Conservation (phyloP, 441 rosid species). For the Pelargonium myrrhifolium region DNA sequence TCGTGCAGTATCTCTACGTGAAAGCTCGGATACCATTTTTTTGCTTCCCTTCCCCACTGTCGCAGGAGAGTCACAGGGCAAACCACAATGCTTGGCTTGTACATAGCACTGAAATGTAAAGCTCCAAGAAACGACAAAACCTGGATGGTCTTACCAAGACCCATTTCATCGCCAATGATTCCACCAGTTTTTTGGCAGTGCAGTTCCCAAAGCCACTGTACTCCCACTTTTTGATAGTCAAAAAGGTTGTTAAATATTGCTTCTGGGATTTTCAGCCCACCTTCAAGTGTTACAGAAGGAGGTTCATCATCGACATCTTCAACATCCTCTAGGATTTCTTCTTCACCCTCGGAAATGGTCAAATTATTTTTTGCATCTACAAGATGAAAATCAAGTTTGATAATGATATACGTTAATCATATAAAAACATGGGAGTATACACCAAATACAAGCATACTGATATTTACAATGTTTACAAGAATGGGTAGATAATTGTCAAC, state of each 20-base stretch:
- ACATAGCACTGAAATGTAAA: conserved; percentile 83
- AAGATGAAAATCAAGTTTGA: conserved; percentile 20
- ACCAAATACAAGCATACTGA: background rate
- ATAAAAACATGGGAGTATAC: background rate
- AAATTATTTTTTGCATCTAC: conserved; percentile 34
- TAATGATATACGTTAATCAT: conserved; percentile 7
- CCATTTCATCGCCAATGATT: conserved; percentile 97
- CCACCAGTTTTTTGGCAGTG: conserved; percentile 99
- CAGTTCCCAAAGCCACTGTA: conserved; percentile 99
- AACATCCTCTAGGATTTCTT: conserved; percentile 44
- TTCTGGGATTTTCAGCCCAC: conserved; percentile 76
- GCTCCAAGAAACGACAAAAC: conserved; percentile 89
- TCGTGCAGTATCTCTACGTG: conserved; percentile 85
- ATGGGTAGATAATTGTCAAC: background rate
- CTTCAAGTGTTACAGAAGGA: conserved; percentile 62
- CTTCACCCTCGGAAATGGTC: conserved; percentile 44
- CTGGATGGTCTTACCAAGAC: conserved; percentile 95
- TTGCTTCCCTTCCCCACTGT: conserved; percentile 95
- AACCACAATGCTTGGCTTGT: conserved; percentile 81
- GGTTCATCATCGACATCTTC: conserved; percentile 36
- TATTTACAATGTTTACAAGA: background rate
- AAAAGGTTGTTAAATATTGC: conserved; percentile 62
- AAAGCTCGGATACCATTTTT: conserved; percentile 69
- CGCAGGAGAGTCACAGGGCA: conserved; percentile 90
- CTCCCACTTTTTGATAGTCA: conserved; percentile 95